A percentile compares a stretch with the other conserved stretches of the same genome.
Evolutionary conservation across 495 filamentous ascomycete species (phyloP).

Genomic region (Pseudoneurospora amorphoporcata): DNA sequence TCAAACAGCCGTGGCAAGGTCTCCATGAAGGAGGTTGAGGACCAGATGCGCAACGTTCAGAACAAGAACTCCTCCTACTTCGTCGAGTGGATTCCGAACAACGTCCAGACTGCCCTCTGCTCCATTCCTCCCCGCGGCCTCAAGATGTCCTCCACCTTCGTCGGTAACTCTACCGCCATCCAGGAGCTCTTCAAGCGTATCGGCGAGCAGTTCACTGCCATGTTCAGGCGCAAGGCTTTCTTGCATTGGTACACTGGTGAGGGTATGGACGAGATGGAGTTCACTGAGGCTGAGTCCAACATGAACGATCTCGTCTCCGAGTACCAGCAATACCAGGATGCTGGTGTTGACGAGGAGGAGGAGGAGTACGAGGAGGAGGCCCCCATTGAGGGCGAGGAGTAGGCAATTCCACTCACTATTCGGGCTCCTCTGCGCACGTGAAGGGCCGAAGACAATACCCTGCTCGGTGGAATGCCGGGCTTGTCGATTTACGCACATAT

Average conservation of each 20-base stretch:
- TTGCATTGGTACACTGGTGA: constrained; percentile 99
- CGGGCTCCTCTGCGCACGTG: not conserved
- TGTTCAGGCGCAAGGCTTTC: constrained; percentile 99
- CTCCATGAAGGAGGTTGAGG: constrained; percentile 99
- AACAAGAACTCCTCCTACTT: constrained; percentile 99
- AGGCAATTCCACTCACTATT: constrained; percentile 3
- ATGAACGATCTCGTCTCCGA: constrained; percentile 99
- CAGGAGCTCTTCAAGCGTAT: constrained; percentile 99
- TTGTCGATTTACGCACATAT: not conserved
- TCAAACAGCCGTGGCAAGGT: constrained; percentile 82
- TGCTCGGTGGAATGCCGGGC: not conserved
- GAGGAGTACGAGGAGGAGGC: constrained; percentile 55
- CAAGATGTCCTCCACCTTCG: constrained; percentile 99
- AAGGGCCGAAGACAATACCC: not conserved
- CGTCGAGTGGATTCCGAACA: constrained; percentile 99
- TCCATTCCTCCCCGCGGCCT: constrained; percentile 96
- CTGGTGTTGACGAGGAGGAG: constrained; percentile 66
- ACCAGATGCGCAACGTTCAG: constrained; percentile 99
- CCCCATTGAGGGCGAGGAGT: constrained; percentile 44
- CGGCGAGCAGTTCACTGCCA: constrained; percentile 98
- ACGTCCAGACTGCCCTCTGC: constrained; percentile 99
- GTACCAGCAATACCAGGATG: constrained; percentile 99
- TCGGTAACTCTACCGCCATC: constrained; percentile 98
- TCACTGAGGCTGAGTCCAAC: constrained; percentile 99
- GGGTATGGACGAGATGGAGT: constrained; percentile 99